Percentiles rank a stretch among this genome's conserved stretches.
Evolutionary conservation across 352 stramenopile species (phyloP).

Genomic region (Phytophthora quininea): DNA sequence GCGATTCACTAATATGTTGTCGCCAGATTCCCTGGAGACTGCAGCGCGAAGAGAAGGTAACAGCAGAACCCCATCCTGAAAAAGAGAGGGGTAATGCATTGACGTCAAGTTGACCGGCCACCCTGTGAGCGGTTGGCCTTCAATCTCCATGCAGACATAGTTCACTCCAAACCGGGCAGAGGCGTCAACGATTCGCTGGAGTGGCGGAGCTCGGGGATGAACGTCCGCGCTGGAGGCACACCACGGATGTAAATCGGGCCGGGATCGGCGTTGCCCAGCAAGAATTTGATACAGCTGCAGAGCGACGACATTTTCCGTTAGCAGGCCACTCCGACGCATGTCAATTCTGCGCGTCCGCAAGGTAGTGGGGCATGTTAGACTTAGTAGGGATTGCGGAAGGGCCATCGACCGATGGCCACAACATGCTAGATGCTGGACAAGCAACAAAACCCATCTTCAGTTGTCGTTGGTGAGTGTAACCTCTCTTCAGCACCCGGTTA

Average conservation of each 20-base stretch:
- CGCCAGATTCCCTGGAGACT: background rate
- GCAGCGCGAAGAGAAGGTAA: background rate
- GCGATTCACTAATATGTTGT: background rate
- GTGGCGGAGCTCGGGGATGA: background rate
- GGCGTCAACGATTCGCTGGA: background rate
- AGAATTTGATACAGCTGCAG: slow-evolving; percentile 6
- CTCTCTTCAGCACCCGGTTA: slow-evolving; percentile 25
- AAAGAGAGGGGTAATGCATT: slow-evolving; percentile 3
- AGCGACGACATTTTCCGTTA: slow-evolving; percentile 1
- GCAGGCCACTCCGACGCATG: slow-evolving; percentile 3
- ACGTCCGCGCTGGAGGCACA: background rate
- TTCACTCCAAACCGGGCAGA: slow-evolving; percentile 4
- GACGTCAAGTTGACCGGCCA: slow-evolving; percentile 1
- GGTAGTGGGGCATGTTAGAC: background rate
- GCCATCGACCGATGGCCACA: slow-evolving; percentile 4
- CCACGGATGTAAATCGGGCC: slow-evolving; percentile 3
- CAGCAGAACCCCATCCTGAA: slow-evolving; percentile 12
- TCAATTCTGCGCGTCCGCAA: slow-evolving; percentile 2
- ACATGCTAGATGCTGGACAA: slow-evolving; percentile 1
- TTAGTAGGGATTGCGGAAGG: background rate
- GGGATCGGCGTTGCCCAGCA: slow-evolving; percentile 3
- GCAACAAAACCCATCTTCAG: slow-evolving; percentile 4
- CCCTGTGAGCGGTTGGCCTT: slow-evolving; percentile 3
- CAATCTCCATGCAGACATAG: slow-evolving; percentile 15
- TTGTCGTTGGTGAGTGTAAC: slow-evolving; percentile 20